A percentile compares a stretch with the other conserved stretches of the same genome.
Conservation (phyloP, 148 eudicot species). For the Spergularia bocconei region DNA sequence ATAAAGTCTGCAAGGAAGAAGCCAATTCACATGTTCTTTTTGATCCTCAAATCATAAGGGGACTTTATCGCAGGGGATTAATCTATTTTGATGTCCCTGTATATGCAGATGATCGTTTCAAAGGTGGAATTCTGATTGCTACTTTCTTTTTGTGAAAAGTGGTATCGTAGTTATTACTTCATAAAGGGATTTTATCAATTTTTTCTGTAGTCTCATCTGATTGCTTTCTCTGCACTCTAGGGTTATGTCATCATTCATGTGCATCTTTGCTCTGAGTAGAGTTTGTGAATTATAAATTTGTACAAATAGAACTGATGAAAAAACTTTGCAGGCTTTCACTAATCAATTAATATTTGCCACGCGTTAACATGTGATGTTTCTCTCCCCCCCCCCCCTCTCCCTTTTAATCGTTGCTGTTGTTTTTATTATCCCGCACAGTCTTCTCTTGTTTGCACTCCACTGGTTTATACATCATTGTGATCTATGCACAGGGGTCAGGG, state of each 20-base stretch:
- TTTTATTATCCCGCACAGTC: too few species aligned
- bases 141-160: background rate
- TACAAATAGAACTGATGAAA: background rate
- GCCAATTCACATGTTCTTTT: conserved; percentile 82
- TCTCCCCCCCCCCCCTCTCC: too few species aligned
- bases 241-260: background rate
- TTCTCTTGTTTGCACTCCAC: conserved; percentile 1
- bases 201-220: background rate
- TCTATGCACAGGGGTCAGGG: background rate
- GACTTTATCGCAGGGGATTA: conserved; percentile 77
- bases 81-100: conserved; percentile 93
- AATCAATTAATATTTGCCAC: too few species aligned
- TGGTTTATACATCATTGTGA: background rate
- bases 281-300: background rate
- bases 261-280: background rate
- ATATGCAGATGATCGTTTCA: conserved; percentile 87
- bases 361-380: too few species aligned
- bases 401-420: too few species aligned
- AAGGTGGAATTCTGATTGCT: conserved; percentile 52
- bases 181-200: background rate
- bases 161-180: background rate
- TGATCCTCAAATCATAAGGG: conserved; percentile 80
- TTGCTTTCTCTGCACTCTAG: background rate
- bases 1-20: conserved; percentile 96
- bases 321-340: background rate